A percentile compares a stretch with the other conserved stretches of the same genome.
These are phyloP conservation scores for Leccinum holopus DNA, from an alignment of 1,284 basidiomycete genomes.

Conservation along the genomic window DNA sequence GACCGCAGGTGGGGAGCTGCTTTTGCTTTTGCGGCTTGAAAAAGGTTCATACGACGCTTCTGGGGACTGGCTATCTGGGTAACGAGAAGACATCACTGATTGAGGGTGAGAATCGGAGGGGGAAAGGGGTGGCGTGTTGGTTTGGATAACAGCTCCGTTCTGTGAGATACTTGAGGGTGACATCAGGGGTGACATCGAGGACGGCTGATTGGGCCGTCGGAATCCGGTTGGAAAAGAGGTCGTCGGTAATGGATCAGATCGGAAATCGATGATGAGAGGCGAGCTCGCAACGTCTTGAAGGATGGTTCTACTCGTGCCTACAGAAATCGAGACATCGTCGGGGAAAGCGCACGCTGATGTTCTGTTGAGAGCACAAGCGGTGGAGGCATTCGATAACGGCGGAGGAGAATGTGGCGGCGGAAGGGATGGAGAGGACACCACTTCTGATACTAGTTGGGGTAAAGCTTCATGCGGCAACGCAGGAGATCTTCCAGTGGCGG, in stretches of 20 bases:
- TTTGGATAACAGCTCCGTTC: background rate
- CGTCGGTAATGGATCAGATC: background rate
- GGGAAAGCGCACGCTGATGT: background rate
- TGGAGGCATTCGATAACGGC: background rate
- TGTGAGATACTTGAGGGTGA: background rate
- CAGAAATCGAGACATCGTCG: background rate
- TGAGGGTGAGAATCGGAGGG: slow-evolving; percentile 1
- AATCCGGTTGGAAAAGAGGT: background rate
- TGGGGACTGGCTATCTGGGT: background rate
- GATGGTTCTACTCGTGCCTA: background rate
- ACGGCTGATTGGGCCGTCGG: background rate
- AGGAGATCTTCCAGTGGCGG: background rate
- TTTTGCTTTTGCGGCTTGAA: background rate
- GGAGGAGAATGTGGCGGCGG: background rate
- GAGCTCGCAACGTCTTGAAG: background rate
- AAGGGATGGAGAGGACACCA: background rate
- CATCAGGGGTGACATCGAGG: background rate
- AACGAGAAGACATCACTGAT: background rate
- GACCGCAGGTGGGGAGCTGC: slow-evolving; percentile 2
- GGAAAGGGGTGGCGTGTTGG: background rate
- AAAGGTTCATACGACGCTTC: background rate
- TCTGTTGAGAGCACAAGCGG: background rate
- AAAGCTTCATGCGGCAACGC: background rate
- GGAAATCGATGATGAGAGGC: background rate
- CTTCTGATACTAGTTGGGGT: background rate